A percentile compares a stretch with the other conserved stretches of the same genome.
Evolutionary conservation across 2,329 filamentous ascomycete genomes (phyloP).

Genomic region (Truncatella angustata): DNA sequence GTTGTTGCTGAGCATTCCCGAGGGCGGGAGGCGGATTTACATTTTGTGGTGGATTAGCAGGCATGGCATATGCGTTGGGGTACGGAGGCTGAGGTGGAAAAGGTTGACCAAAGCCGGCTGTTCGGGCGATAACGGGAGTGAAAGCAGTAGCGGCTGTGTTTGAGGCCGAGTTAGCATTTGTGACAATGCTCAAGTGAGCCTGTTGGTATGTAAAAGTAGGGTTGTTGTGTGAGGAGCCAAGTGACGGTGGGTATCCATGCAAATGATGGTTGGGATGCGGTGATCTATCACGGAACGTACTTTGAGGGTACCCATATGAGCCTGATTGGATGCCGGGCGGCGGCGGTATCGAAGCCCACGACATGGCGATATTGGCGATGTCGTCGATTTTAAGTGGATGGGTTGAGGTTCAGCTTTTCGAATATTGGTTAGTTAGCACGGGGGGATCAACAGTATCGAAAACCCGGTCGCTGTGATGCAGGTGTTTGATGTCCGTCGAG

Average conservation of each 20-base stretch:
- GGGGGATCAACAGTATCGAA: conserved; percentile 1
- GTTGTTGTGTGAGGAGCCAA: background rate
- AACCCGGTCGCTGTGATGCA: too few relatives aligned
- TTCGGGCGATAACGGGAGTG: conserved; percentile 42
- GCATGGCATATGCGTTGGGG: conserved; percentile 22
- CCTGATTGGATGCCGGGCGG: conserved; percentile 22
- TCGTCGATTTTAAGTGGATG: background rate
- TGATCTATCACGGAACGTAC: conserved; percentile 12
- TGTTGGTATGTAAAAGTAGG: background rate
- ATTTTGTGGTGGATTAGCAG: conserved; percentile 31
- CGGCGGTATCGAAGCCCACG: conserved; percentile 18
- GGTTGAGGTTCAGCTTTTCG: too few relatives aligned
- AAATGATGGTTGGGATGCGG: background rate
- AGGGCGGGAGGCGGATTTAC: conserved; percentile 26
- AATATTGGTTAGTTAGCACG: conserved; percentile 3
- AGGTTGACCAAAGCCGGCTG: conserved; percentile 31
- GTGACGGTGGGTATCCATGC: background rate
- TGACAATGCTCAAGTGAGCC: background rate
- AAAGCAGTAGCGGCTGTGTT: conserved; percentile 36
- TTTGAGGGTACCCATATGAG: conserved; percentile 23
- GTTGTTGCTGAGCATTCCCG: conserved; percentile 33
- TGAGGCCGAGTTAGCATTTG: conserved; percentile 25
- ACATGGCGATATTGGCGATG: conserved; percentile 2
- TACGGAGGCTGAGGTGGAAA: conserved; percentile 29
- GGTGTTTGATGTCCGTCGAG: background rate